Percentiles rank a stretch among this genome's conserved stretches.
Evolutionary conservation across 371 early-diverging fungal species (phyloP).

Genomic region (Apophysomyces variabilis): DNA sequence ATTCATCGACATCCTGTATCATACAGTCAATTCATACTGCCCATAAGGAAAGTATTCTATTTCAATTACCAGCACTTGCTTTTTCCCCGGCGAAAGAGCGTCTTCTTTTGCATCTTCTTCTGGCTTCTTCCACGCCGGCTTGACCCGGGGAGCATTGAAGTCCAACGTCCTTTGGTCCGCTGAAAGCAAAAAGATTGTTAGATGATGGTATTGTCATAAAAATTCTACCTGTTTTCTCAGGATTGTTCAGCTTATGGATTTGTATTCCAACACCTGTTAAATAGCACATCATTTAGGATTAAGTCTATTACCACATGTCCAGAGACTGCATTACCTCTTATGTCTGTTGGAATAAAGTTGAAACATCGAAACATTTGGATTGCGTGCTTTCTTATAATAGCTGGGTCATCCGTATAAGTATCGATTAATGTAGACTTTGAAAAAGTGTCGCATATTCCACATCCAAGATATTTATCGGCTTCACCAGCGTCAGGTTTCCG

Average conservation of each 20-base stretch:
- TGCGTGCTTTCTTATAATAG: conserved; percentile 47
- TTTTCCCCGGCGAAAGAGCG: neutral
- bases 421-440: conserved; percentile 58
- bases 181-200: neutral
- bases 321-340: conserved; percentile 49
- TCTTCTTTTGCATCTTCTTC: conserved; percentile 8
- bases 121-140: conserved; percentile 8
- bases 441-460: conserved; percentile 68
- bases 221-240: conserved; percentile 9
- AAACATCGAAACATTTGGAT: conserved; percentile 52
- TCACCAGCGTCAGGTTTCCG: conserved; percentile 54
- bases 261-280: conserved; percentile 64
- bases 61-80: conserved; percentile 18
- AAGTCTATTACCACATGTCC: neutral
- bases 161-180: neutral
- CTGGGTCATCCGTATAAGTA: conserved; percentile 49
- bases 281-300: neutral
- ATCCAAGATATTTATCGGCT: conserved; percentile 66
- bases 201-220: neutral
- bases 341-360: conserved; percentile 52
- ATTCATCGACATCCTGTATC: conserved; percentile 25
- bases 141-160: neutral
- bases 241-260: conserved; percentile 56
- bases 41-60: neutral
- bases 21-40: neutral